Base-by-base conservation (phyloP, 2,329 filamentous ascomycete species). In the Arthrobotrys sphaeroides region DNA sequence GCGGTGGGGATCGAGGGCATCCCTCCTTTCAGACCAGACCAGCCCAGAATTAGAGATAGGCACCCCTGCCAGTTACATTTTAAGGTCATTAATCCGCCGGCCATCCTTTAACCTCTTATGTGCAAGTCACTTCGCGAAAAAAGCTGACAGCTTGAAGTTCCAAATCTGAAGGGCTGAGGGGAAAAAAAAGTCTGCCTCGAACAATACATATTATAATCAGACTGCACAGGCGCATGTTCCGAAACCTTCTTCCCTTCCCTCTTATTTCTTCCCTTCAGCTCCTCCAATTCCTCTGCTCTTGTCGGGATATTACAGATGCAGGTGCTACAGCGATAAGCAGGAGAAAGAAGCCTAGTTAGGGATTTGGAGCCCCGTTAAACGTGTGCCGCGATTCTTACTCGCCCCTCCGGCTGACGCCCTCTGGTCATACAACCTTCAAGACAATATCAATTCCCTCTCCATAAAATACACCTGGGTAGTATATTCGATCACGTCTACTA, bases 131-230 rank as follows among this genome's bases (percentile, higher is more conserved):
- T 65, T 74, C 70, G 70, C 70, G 47, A 24, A 62, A 45, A n/a
- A 75, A 60, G 72, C 72, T 75, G 72, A 75, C 72, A 68, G 70
- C 33, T 51, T 31, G 43, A 57, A 60, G 45, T 69, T 75, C 72
- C 64, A 75, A 75, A 69, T 69, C 49, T 24, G 57, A 75, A 74
- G 24, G 47, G 72, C 64, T 69, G 72, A 62, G 31, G 20, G 9
- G 38, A 55, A 64, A 61, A 68, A 74, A 68, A 64, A 68, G 53
- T 74, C 61, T 66, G 61, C 61, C 70, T 59, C 38, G 31, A 59
- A 75, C 62, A 75, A 62, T 74, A 62, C 64, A 64, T 62, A 68
- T 55, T 62, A 49, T 69, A 64, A 42, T 38, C 51, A 38, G 55
- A 62, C 40, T 57, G 60, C 38, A 42, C 28, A 64, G 47, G 57